Evolutionary conservation across 768 basidiomycete genomes (phyloP).

Genomic region (Sistotremastrum suecicum): DNA sequence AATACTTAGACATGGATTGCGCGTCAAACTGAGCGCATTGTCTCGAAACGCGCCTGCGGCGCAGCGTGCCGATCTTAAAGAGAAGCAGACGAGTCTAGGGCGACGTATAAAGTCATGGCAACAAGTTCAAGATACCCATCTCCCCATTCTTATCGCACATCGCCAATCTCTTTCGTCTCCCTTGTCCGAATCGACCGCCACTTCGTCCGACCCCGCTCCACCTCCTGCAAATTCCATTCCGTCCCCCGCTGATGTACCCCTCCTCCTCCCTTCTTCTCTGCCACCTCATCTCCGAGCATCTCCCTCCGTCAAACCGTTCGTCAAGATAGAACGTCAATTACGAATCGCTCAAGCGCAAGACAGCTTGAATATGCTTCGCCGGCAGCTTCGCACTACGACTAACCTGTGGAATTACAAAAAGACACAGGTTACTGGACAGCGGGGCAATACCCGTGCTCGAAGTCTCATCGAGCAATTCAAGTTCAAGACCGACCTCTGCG

Average conservation of each 20-base stretch:
- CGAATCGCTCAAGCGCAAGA: slow-evolving; percentile 6
- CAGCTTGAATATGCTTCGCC: slow-evolving; percentile 2
- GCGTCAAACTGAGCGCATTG: no score
- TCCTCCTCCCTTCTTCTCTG: slow-evolving; percentile 3
- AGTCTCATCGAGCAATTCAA: not conserved
- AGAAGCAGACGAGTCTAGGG: no score
- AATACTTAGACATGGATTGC: no score
- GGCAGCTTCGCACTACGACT: slow-evolving; percentile 1
- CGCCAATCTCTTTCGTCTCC: no score
- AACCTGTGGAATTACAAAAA: slow-evolving; percentile 2
- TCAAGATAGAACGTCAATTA: not conserved
- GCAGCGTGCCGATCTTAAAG: no score
- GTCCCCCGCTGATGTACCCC: not conserved
- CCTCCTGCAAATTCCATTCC: no score
- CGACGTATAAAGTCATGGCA: no score
- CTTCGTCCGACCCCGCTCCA: no score
- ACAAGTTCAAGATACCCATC: no score
- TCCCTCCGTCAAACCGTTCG: not conserved
- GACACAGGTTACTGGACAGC: slow-evolving; percentile 3
- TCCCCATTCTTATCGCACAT: no score
- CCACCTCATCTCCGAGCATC: not conserved
- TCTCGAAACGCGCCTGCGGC: no score
- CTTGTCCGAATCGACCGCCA: no score
- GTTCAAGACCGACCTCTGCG: not conserved
- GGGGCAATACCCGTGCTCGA: slow-evolving; percentile 1